Conservation (phyloP, 2,329 filamentous ascomycete genomes). For the Akanthomyces dipterigenus region DNA sequence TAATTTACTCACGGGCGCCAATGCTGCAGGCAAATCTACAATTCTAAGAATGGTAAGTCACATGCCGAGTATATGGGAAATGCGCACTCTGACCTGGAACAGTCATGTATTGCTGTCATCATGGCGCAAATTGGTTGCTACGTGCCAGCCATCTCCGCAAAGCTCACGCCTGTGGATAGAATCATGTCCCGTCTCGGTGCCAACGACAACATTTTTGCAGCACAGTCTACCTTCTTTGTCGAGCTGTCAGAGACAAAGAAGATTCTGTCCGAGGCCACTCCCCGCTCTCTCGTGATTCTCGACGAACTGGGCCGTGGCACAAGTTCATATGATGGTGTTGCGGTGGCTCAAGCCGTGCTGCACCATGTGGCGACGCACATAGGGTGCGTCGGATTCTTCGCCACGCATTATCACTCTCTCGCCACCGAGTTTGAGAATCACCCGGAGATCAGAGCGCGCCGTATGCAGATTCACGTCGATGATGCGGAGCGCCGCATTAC, state of each 20-base stretch:
- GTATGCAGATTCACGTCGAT: slow-evolving; percentile 95
- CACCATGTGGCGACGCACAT: slow-evolving; percentile 92
- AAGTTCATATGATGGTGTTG: slow-evolving; percentile 91
- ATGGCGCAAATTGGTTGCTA: slow-evolving; percentile 96
- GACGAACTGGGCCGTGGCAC: slow-evolving; percentile 95
- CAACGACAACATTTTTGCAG: slow-evolving; percentile 98
- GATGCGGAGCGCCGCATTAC: slow-evolving; percentile 80
- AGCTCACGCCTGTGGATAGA: slow-evolving; percentile 83
- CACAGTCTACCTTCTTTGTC: slow-evolving; percentile 97
- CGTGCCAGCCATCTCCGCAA: slow-evolving; percentile 75
- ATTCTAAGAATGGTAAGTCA: slow-evolving; percentile 78
- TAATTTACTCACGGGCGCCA: slow-evolving; percentile 87
- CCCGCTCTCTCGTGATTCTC: slow-evolving; percentile 89
- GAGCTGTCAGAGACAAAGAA: slow-evolving; percentile 97
- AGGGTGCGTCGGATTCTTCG: slow-evolving; percentile 92
- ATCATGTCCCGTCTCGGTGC: slow-evolving; percentile 98
- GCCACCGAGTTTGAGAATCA: slow-evolving; percentile 86
- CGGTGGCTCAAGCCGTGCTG: slow-evolving; percentile 93
- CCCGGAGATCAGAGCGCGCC: slow-evolving; percentile 75
- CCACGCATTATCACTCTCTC: slow-evolving; percentile 93
- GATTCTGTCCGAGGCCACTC: slow-evolving; percentile 89
- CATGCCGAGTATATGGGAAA: not conserved
- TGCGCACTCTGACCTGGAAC: slow-evolving; percentile 19
- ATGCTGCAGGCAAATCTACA: slow-evolving; percentile 95
- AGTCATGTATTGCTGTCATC: slow-evolving; percentile 93